Base-by-base conservation (phyloP, 2,329 filamentous ascomycete species). In the Orbilia brochopaga region DNA sequence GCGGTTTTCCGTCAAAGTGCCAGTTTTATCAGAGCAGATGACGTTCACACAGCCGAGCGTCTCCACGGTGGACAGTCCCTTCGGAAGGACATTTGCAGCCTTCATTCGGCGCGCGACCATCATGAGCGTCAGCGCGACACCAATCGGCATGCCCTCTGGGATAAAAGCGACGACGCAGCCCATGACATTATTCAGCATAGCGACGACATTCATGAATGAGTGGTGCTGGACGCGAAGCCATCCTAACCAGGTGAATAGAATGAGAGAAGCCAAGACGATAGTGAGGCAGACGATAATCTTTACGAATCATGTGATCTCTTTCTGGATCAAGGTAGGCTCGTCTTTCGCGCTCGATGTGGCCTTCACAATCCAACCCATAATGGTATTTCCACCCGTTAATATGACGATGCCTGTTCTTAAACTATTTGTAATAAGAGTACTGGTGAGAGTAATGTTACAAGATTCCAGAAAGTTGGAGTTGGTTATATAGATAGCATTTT, bases 51-150 rank as follows among this genome's bases (percentile, higher is more conserved):
- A 91, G 79, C 91, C 91, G 75, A 96, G 85, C 21, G 91, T 95
- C 83, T 96, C 91, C 74, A 96, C 95, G 74, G 91, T 91, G 30
- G 89, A 91, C 56, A 96, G 87, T 84, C 93, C 95, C 83, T 95
- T 91, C 75, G 95, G 91, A 75, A 96, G 95, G 60, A 91, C 91
- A 83, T 92, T 87, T 85, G 92, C 92, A 84, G 92, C 92, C 77
- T 91, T 91, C 67, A 96, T 86, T 81, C 94, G 94, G 74, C 90
- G 90, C 75, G 91, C 91, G 82, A 91, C 91, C 79, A 96, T 91
- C 79, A 91, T 91, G 90, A 96, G 93, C 79, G 91, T 96, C 77
- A 91, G 96, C 77, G 91, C 95, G 72, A 95, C 90, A 82, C 95
- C 91, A 76, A 90, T 91, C 69, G 91, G 91, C 75, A 96, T 90